phyloP scores from a whole-genome alignment of 139 green algal genomes.

The Micromonas commoda region DNA sequence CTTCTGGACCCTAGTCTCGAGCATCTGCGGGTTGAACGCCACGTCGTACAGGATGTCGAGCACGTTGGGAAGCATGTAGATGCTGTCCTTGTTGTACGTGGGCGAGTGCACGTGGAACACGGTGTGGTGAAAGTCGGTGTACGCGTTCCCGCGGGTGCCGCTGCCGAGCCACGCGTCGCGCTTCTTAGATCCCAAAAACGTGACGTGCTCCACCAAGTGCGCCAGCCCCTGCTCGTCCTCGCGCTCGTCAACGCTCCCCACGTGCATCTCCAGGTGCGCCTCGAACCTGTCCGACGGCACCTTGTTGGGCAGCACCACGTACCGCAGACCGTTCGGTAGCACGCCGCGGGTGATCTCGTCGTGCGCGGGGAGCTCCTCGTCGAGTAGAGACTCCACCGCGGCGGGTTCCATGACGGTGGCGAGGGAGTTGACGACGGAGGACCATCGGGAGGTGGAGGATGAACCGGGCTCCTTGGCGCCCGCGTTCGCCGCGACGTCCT shows the following conservation, averaged over 20 bases:
- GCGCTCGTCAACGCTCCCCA: conserved; percentile 67
- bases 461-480: no score
- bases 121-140: conserved; percentile 99
- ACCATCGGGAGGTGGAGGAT: not conserved
- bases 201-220: conserved; percentile 98
- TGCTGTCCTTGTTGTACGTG: conserved; percentile 50
- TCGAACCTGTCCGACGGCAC: conserved; percentile 84
- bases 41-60: conserved; percentile 60
- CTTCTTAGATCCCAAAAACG: conserved; percentile 87
- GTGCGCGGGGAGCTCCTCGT: conserved; percentile 47
- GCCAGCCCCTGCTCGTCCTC: conserved; percentile 83
- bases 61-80: conserved; percentile 29
- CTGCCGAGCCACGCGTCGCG: conserved; percentile 85
- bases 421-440: not conserved
- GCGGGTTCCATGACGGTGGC: conserved; percentile 9
- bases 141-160: conserved; percentile 87
- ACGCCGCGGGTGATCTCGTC: conserved; percentile 54
- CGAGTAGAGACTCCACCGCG: conserved; percentile 38
- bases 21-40: conserved; percentile 80
- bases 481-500: not conserved
- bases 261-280: conserved; percentile 63
- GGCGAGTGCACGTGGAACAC: conserved; percentile 98
- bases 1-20: conserved; percentile 86
- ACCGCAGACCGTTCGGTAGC: conserved; percentile 78
- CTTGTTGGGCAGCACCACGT: conserved; percentile 92